A percentile compares a stretch with the other conserved stretches of the same genome.
Conservation (phyloP, 371 early-diverging fungal species). For the Syncephalastrum monosporum region DNA sequence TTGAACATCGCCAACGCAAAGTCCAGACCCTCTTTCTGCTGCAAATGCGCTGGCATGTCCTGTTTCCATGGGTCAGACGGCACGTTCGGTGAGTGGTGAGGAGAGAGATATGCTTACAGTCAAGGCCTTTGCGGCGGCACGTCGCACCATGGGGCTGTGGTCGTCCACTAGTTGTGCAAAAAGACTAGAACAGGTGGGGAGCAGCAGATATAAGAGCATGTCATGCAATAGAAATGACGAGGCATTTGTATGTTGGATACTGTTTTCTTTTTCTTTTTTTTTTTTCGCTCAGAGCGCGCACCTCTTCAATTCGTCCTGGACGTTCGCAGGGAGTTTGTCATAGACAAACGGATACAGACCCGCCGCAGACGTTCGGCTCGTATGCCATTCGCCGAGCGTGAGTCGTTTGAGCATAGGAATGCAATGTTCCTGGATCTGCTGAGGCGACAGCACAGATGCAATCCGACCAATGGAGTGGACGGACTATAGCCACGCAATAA, state of each 20-base stretch:
- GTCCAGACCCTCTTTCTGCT: too few species aligned
- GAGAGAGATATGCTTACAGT: slow-evolving; percentile 42
- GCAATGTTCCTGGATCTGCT: slow-evolving; percentile 83
- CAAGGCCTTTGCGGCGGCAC: slow-evolving; percentile 90
- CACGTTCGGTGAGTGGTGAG: too few species aligned
- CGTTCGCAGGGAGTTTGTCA: slow-evolving; percentile 63
- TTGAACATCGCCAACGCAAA: slow-evolving; percentile 68
- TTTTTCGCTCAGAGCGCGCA: slow-evolving; percentile 12
- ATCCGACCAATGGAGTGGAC: slow-evolving; percentile 90
- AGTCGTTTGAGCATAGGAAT: slow-evolving; percentile 89
- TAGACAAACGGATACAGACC: slow-evolving; percentile 88
- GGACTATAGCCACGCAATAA: slow-evolving; percentile 48
- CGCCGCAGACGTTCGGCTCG: slow-evolving; percentile 89
- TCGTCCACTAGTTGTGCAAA: slow-evolving; percentile 81
- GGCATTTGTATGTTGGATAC: slow-evolving; percentile 9
- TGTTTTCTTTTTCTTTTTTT: too few species aligned
- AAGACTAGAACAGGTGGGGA: slow-evolving; percentile 27
- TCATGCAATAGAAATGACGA: not conserved
- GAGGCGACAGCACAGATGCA: slow-evolving; percentile 60
- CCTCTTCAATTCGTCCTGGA: slow-evolving; percentile 84
- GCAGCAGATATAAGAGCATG: not conserved
- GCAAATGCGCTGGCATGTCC: too few species aligned
- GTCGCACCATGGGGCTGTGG: slow-evolving; percentile 97
- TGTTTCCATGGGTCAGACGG: too few species aligned
- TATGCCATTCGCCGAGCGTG: slow-evolving; percentile 94